Evolutionary conservation across 2,329 filamentous ascomycete genomes (phyloP).

Genomic region (Epichloe gansuensis): DNA sequence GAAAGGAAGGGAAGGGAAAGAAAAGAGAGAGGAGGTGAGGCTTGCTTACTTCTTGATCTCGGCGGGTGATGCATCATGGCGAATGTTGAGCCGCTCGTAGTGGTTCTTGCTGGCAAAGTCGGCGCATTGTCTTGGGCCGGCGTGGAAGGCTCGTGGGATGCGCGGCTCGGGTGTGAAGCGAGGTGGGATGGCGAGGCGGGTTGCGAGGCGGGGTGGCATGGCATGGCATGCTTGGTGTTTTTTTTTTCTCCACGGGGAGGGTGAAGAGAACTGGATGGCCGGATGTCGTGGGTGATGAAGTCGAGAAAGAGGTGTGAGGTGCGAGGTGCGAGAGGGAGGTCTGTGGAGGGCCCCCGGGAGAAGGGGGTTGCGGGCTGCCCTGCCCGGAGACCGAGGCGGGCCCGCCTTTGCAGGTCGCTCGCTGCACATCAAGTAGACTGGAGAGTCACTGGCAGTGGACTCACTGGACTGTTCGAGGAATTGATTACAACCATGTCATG

Average conservation of each 20-base stretch:
- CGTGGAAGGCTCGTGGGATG: constrained; percentile 14
- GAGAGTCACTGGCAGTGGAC: no score
- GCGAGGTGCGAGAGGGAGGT: no score
- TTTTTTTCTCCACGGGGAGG: constrained; percentile 25
- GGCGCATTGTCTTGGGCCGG: constrained; percentile 8
- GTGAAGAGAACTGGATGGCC: no score
- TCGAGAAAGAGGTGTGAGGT: no score
- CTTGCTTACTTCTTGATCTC: constrained; percentile 76
- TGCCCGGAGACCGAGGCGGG: no score
- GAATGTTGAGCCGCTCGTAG: constrained; percentile 73
- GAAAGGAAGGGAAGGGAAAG: not conserved
- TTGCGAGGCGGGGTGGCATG: constrained; percentile 21
- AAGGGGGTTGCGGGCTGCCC: no score
- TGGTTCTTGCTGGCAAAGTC: constrained; percentile 40
- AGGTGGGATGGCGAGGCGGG: constrained; percentile 1
- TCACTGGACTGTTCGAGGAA: no score
- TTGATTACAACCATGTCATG: no score
- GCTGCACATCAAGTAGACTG: no score
- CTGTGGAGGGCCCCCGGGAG: no score
- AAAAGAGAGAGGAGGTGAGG: not conserved
- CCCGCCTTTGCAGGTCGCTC: no score
- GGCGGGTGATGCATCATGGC: constrained; percentile 51
- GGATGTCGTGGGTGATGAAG: no score
- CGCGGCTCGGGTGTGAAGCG: constrained; percentile 8
- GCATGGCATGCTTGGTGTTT: constrained; percentile 44